A percentile compares a stretch with the other conserved stretches of the same genome.
Conservation (phyloP, 129 eudicot genomes). For the Arctium lappa region DNA sequence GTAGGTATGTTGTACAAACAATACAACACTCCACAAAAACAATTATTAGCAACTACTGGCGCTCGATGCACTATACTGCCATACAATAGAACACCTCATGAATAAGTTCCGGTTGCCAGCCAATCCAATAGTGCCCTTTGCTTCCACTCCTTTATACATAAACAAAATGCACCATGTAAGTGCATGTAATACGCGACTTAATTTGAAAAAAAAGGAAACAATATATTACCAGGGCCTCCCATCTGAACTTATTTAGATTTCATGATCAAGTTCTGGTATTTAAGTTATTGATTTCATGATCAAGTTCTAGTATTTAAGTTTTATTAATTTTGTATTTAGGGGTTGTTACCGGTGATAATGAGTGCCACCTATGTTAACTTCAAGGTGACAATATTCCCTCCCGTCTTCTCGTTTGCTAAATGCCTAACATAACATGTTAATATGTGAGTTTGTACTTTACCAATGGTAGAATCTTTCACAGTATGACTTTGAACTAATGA, state of each 20-base stretch:
- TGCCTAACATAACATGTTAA: not conserved
- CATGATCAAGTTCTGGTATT: not conserved
- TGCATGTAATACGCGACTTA: not conserved
- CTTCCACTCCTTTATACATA: too few species aligned
- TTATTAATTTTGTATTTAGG: not conserved
- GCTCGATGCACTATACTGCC: too few species aligned
- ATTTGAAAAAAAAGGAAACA: not conserved
- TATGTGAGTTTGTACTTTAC: not conserved
- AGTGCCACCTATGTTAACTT: not conserved
- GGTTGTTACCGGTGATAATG: not conserved
- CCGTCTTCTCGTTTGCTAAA: not conserved
- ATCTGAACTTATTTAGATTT: not conserved
- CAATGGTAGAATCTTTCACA: not conserved
- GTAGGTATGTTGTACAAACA: too few species aligned
- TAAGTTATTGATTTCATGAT: not conserved
- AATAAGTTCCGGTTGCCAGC: too few species aligned
- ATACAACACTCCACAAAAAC: too few species aligned
- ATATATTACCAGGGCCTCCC: not conserved
- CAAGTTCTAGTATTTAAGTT: too few species aligned
- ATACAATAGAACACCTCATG: too few species aligned
- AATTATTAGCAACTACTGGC: too few species aligned
- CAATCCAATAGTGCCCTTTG: too few species aligned
- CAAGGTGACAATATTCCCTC: not conserved
- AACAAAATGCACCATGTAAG: too few species aligned
- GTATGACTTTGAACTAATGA: constrained; percentile 3